Base-by-base conservation (phyloP, 768 basidiomycete species). In the Fomitopsis pulvina region DNA sequence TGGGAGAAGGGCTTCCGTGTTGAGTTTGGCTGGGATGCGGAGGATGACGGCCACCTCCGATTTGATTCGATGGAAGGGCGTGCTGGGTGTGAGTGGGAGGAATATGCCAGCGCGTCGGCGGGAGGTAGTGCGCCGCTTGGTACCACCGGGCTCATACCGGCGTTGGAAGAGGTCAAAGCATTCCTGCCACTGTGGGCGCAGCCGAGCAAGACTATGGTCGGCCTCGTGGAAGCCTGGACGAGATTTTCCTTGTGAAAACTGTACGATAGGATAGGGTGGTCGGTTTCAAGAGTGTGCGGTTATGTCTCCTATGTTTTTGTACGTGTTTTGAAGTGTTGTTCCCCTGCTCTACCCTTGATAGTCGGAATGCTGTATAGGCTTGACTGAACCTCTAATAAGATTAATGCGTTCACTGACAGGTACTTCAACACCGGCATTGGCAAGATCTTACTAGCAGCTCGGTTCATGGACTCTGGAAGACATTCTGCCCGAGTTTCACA, bases 181-280 rank as follows among this genome's bases (percentile, higher is more conserved):
- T 85, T 83, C 62, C 62, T 87, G 51, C 87, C 87, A 18, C 66
- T 73, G 41, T 89, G 87, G 86, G 80, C 75, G 9, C 70, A 71
- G n/a, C 76, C 77, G 41, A 76, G 77, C 4, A 85, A 85, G 66
- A 54, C 62, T 47, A 63, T 68, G 2, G 75, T 78, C 52, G 83
- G 77, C 1, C 61, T 87, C 47, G 81, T 85, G 22, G 82, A 85
- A 60, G 84, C 66, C 9, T 66, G 58, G 58, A 60, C 59, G 28
- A 55, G 47, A 29, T 75, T 74, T 53, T 45, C 58, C 32, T 47
- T 70, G 21, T 71, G 51, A 58, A n/a, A n/a, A n/a, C n/a, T n/a
- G n/a, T n/a, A n/a, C n/a, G n/a, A n/a, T n/a, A n/a, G n/a, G n/a
- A n/a, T n/a, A n/a, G n/a, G n/a, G n/a, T n/a, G n/a, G n/a, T n/a